Conservation (phyloP, 2,329 filamentous ascomycete species). For the Colletotrichum plurivorum region DNA sequence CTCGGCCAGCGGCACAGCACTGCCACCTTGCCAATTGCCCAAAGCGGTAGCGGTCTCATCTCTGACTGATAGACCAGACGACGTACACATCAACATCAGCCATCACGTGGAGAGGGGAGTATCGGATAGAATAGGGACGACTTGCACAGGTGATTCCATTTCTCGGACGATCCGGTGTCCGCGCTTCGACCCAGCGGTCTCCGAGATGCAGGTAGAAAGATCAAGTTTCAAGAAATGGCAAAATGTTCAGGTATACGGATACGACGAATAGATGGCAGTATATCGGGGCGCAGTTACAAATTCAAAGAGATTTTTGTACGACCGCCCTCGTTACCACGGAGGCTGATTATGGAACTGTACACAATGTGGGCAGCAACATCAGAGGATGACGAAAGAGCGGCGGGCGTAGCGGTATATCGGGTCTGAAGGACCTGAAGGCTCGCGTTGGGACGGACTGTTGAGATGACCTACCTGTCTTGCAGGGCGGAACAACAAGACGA, state of each 20-base stretch:
- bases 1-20: conserved; percentile 3
- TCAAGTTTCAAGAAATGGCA: too few species aligned
- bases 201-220: background rate
- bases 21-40: conserved; percentile 27
- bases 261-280: too few species aligned
- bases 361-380: background rate
- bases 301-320: too few species aligned
- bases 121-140: conserved; percentile 9
- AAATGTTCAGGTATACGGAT: too few species aligned
- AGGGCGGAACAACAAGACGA: background rate
- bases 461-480: background rate
- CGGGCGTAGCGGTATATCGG: background rate
- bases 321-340: too few species aligned
- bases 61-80: conserved; percentile 10
- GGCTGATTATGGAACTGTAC: too few species aligned
- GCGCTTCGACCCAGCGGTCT: conserved; percentile 1
- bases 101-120: background rate
- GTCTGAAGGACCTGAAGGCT: conserved; percentile 17
- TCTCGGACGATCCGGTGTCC: conserved; percentile 21
- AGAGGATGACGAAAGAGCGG: background rate
- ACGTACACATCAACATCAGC: background rate
- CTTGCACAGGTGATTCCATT: background rate
- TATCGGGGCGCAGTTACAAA: too few species aligned
- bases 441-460: conserved; percentile 17
- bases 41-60: conserved; percentile 29